Evolutionary conservation across 208 protist genomes (phyloP), one percentile per base, ranked within the genome.

Genomic region (Vickermania ingenoplastis): DNA sequence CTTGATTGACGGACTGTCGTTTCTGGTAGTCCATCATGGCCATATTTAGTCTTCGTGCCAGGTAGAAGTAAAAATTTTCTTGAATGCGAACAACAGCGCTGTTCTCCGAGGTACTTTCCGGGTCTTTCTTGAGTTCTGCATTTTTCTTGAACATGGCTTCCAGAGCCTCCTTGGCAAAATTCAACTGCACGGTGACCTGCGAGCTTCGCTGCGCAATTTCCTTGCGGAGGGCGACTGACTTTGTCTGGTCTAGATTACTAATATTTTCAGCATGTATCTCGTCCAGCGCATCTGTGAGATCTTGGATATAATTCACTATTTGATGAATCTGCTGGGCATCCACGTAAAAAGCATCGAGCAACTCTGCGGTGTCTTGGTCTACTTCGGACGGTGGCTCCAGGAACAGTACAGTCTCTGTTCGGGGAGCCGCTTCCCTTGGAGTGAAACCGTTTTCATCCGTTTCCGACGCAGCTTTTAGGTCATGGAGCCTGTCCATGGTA

Each of bases 31-130:
- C 70, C 17, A 63, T 65, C 79, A 96, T 91, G 29, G 62, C 51
- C 22, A 49, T 36, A 1, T 62, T 77, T 30, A 94, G 70, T 54
- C 67, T 65, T 24, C 59, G 24, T 23, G 83, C 27, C 56, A 94
- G 72, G 48, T 77, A 81, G 48, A 61, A 67, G 61, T 86, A 75
- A 59, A 92, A 81, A 67, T 96, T 96, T 53, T 94, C 81, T 60
- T 89, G 69, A 55, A 96, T 93, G 30, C 83, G 80, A 57, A 94
- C 81, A 54, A 92, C 69, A 23, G 86, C 85, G 41, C 72, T 76
- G 71, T 94, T 83, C 25, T 65, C 74, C 30, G 76, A 58, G 31
- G 70, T 69, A 57, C 58, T 83, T 54, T 83, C 79, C 26, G 65
- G 70, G 22, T 63, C 71, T 54, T 81, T 67, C 67, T 91, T 91